A percentile compares a stretch with the other conserved stretches of the same genome.
These are phyloP conservation scores for Phlebiopsis flavidoalba DNA, from an alignment of 768 basidiomycete species.

Conservation along the genomic window DNA sequence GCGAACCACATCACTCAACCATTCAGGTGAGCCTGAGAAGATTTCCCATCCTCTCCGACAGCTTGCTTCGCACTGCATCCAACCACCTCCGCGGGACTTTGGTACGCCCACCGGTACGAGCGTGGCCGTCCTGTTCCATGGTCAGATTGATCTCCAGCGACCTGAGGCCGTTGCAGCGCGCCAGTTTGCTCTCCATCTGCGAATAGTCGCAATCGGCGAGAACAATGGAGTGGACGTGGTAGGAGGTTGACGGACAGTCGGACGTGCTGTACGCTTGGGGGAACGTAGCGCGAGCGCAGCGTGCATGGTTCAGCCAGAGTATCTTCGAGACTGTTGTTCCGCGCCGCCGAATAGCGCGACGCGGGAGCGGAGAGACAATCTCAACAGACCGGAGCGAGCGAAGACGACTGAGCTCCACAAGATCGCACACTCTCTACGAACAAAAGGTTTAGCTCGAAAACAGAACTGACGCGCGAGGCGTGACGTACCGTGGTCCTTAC, in stretches of 20 bases:
- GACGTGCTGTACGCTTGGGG: not conserved
- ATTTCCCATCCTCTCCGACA: not conserved
- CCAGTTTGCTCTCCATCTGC: not conserved
- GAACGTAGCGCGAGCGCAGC: not conserved
- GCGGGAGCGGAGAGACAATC: not conserved
- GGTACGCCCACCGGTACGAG: not conserved
- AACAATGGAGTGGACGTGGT: not conserved
- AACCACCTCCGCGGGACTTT: not conserved
- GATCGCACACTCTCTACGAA: not conserved
- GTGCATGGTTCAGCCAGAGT: not conserved
- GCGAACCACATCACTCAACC: no score
- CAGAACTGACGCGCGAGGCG: not conserved
- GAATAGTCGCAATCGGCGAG: not conserved
- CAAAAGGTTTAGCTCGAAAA: not conserved
- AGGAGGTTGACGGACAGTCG: not conserved
- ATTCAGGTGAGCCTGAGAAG: not conserved
- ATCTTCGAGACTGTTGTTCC: not conserved
- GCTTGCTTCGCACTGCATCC: not conserved
- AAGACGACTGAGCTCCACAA: not conserved
- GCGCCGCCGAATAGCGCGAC: not conserved
- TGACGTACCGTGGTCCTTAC: not conserved
- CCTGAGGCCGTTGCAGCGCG: not conserved
- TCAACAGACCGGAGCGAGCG: not conserved
- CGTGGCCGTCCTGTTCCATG: not conserved
- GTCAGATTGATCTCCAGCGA: not conserved